These are phyloP conservation scores for Myxozyma lipomycoides DNA, from an alignment of 805 yeast genomes.

Conservation along the genomic window DNA sequence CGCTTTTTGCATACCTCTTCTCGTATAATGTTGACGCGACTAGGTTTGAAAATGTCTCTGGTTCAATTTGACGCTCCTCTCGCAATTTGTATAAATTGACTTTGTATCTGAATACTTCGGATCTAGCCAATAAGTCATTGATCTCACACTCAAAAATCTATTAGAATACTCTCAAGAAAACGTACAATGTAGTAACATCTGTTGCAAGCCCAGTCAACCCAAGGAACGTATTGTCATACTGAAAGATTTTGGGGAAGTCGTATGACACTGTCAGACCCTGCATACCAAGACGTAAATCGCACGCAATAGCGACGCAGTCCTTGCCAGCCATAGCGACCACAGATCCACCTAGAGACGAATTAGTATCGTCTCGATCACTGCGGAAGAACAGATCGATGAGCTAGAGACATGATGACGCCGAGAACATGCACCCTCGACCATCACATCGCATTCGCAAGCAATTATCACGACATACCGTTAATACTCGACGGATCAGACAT, in stretches of 20 bases:
- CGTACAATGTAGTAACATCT: constrained; percentile 75
- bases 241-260: constrained; percentile 88
- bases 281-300: constrained; percentile 88
- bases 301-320: constrained; percentile 96
- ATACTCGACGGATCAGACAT: constrained; percentile 26
- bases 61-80: constrained; percentile 90
- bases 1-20: constrained; percentile 46
- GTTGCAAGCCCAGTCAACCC: constrained; percentile 95
- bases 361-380: not conserved
- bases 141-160: not conserved
- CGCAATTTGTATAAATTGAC: constrained; percentile 83
- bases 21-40: constrained; percentile 88
- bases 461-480: constrained; percentile 22
- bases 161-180: not conserved
- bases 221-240: constrained; percentile 67
- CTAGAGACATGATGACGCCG: no score
- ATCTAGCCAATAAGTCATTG: constrained; percentile 25
- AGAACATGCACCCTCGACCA: not conserved
- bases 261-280: constrained; percentile 91
- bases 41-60: constrained; percentile 86
- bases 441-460: not conserved
- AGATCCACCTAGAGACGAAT: constrained; percentile 74
- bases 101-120: constrained; percentile 75
- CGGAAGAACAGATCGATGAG: not conserved
- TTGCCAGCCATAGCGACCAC: constrained; percentile 99